Evolutionary conservation across 1,284 basidiomycete species (phyloP).

Genomic region (Leucoagaricus sp.): DNA sequence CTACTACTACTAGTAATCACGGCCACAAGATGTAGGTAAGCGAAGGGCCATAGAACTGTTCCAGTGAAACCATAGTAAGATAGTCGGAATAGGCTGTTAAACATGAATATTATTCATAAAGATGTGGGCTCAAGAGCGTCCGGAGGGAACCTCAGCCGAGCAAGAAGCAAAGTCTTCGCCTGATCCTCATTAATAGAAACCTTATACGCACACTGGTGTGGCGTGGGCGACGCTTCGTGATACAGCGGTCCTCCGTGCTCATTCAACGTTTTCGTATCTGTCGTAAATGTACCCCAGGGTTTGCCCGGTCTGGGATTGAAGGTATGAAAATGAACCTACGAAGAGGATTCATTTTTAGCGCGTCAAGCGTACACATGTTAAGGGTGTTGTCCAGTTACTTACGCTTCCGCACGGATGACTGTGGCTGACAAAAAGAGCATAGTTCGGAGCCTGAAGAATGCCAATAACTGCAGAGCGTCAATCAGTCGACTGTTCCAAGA

Average conservation of each 20-base stretch:
- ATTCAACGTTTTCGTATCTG: conserved; percentile 38
- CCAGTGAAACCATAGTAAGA: too few species aligned
- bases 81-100: not conserved
- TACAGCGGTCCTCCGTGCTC: conserved; percentile 34
- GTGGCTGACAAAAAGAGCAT: conserved; percentile 64
- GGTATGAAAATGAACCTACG: conserved; percentile 62
- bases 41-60: too few species aligned
- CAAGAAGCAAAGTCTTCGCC: conserved; percentile 50
- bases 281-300: conserved; percentile 68
- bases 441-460: conserved; percentile 59
- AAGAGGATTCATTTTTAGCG: not conserved
- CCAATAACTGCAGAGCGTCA: conserved; percentile 58
- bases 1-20: too few species aligned
- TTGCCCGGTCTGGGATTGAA: conserved; percentile 48
- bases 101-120: conserved; percentile 14
- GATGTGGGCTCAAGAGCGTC: conserved; percentile 50
- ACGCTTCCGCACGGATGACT: conserved; percentile 56
- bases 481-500: not conserved
- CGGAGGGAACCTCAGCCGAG: conserved; percentile 55
- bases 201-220: conserved; percentile 42
- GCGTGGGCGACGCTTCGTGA: conserved; percentile 37
- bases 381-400: conserved; percentile 10
- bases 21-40: too few species aligned
- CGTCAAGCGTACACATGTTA: not conserved
- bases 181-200: conserved; percentile 41